Evolutionary conservation across 1,139 yeast species (phyloP), one percentile per base, ranked within the genome.

Genomic region (Starmera stellimalicola): DNA sequence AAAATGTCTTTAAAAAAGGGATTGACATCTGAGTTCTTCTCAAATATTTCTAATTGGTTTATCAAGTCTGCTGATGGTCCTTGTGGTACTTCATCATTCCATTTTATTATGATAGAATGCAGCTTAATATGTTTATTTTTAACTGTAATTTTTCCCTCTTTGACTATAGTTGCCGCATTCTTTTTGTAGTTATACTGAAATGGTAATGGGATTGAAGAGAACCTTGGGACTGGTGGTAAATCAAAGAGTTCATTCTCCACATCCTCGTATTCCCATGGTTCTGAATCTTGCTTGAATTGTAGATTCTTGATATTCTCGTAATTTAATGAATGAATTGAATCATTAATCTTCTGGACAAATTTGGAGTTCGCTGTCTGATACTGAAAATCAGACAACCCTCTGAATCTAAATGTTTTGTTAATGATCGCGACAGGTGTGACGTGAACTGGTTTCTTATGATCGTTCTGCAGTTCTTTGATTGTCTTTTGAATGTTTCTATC

Each of bases 341-440:
- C 44, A 27, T 63, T 52, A 37, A 73, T 60, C 23, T 61, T 59
- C 4, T 55, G 42, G 1, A 69, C 65, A 42, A 75, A 65, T 2
- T 62, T 50, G 11, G 82, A 79, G 43, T 73, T 68, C 35, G 69
- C 70, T 15, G 88, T 72, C 23, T 70, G 62, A 40, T 74, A 71
- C 53, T 88, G 98, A 53, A 85, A 91, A 57, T 91, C 98, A 2
- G 91, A 77, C 65, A 91, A 73, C 38, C 83, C 85, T 45, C 95
- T 70, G 54, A 88, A 91, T 44, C 83, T 72, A 48, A 76, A 80
- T 14, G 81, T 81, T 39, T 75, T 72, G 45, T 77, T 75, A 16
- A 87, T 65, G 14, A 85, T 68, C 1, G 80, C 91, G 6, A 73
- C 67, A 0, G 95, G 91, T 32, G 64, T 62, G 2, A 70, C 67